These are phyloP conservation scores for Fusarium stilboides DNA, from an alignment of 2,329 filamentous ascomycete genomes.

Conservation along the genomic window DNA sequence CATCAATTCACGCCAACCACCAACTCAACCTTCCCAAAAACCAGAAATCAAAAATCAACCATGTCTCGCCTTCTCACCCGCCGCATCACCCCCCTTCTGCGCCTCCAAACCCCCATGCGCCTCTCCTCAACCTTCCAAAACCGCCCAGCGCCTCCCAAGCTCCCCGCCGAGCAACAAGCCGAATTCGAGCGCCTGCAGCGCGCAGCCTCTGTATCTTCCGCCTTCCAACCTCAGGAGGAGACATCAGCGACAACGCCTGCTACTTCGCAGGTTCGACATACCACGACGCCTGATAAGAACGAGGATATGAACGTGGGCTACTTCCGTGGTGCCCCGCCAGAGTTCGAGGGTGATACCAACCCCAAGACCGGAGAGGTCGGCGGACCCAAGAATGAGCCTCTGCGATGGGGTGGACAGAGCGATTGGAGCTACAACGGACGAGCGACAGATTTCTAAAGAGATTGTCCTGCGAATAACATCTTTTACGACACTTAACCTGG, in stretches of 20 bases:
- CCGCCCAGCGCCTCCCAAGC: slow-evolving; percentile 83
- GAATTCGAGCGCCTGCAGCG: slow-evolving; percentile 90
- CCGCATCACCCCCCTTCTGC: slow-evolving; percentile 35
- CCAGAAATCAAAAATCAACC: neutral
- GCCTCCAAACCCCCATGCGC: slow-evolving; percentile 58
- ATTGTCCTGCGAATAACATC: neutral
- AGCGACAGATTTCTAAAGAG: slow-evolving; percentile 85
- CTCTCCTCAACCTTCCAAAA: slow-evolving; percentile 59
- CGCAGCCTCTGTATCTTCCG: slow-evolving; percentile 64
- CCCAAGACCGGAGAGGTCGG: slow-evolving; percentile 96
- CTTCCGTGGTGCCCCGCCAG: slow-evolving; percentile 83
- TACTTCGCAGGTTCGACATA: slow-evolving; percentile 40
- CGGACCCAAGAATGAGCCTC: slow-evolving; percentile 95
- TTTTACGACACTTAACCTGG: neutral
- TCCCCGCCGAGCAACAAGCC: slow-evolving; percentile 90
- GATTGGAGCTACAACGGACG: slow-evolving; percentile 96
- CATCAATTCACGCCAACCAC: slow-evolving; percentile 2
- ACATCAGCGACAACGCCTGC: slow-evolving; percentile 45
- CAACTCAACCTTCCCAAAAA: neutral
- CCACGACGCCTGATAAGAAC: slow-evolving; percentile 39
- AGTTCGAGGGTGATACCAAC: slow-evolving; percentile 94
- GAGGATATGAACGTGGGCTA: slow-evolving; percentile 73
- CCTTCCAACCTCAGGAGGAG: slow-evolving; percentile 56
- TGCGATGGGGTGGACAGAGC: slow-evolving; percentile 84
- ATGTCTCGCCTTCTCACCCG: slow-evolving; percentile 44